Conservation (phyloP, 768 basidiomycete genomes). For the Rhodotorula sphaerocarpa region DNA sequence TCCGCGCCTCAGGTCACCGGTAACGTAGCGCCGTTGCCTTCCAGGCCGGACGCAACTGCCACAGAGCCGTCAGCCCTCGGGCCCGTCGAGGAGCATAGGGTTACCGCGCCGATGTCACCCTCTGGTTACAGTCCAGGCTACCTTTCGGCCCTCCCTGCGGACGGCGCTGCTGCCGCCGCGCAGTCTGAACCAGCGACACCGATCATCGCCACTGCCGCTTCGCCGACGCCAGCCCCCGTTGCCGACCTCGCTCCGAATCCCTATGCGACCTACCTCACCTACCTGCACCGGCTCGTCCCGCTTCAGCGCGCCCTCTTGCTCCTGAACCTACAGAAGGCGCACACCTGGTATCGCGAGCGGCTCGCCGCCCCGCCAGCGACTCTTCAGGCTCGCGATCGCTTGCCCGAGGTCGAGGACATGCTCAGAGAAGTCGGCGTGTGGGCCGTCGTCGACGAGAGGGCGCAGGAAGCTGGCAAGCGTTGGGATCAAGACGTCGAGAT, state of each 20-base stretch:
- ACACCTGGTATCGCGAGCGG: slow-evolving; percentile 4
- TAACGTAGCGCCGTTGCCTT: background rate
- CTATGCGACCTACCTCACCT: slow-evolving; percentile 10
- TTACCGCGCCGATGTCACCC: background rate
- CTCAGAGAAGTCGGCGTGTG: slow-evolving; percentile 1
- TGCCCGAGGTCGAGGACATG: slow-evolving; percentile 3
- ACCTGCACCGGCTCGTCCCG: slow-evolving; percentile 25
- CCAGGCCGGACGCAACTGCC: background rate
- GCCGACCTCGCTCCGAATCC: too few species aligned
- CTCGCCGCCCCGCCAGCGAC: background rate
- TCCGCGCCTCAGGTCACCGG: background rate
- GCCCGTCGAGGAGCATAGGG: too few species aligned
- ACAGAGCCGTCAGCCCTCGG: background rate
- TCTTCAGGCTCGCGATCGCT: background rate
- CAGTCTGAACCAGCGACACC: too few species aligned
- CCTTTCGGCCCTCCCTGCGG: background rate
- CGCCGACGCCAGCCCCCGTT: background rate
- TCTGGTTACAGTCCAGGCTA: background rate
- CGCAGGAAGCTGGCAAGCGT: background rate
- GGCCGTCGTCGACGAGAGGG: slow-evolving; percentile 2
- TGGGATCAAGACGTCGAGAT: background rate
- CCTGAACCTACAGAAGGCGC: slow-evolving; percentile 33
- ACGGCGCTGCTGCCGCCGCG: too few species aligned
- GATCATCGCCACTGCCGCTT: too few species aligned
- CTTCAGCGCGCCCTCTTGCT: slow-evolving; percentile 30